Evolutionary conservation across 139 green algal genomes (phyloP).

Genomic region (Astrephomene gubernaculifera): DNA sequence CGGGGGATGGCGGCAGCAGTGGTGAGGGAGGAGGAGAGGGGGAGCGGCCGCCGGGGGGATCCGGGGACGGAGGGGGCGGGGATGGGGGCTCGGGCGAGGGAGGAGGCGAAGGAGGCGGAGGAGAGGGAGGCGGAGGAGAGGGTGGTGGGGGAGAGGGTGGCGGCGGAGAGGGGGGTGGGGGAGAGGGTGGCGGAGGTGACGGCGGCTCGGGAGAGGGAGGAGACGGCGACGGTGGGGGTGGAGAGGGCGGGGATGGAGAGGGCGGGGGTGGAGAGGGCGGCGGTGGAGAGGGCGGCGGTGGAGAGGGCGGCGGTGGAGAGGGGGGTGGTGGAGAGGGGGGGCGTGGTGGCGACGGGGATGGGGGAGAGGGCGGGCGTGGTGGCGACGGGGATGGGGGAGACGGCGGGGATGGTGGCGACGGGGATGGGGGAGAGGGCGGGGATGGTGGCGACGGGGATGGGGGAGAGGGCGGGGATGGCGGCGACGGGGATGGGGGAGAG

Average conservation of each 20-base stretch:
- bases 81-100: constrained; percentile 1
- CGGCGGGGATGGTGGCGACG: background rate
- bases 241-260: background rate
- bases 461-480: background rate
- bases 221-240: background rate
- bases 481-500: too few species aligned
- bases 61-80: too few species aligned
- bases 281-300: background rate
- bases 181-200: background rate
- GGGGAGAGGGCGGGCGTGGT: background rate
- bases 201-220: background rate
- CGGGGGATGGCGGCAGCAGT: background rate
- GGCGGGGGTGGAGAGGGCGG: background rate
- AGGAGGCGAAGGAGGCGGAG: background rate
- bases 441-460: background rate
- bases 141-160: background rate
- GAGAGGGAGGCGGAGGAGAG: background rate
- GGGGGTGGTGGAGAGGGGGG: background rate
- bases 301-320: background rate
- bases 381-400: background rate
- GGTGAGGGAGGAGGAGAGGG: too few species aligned
- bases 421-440: background rate
- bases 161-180: background rate
- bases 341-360: background rate
- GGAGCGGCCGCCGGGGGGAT: too few species aligned